Evolutionary conservation across 768 basidiomycete species (phyloP).

Genomic region (Royoungia palumana): DNA sequence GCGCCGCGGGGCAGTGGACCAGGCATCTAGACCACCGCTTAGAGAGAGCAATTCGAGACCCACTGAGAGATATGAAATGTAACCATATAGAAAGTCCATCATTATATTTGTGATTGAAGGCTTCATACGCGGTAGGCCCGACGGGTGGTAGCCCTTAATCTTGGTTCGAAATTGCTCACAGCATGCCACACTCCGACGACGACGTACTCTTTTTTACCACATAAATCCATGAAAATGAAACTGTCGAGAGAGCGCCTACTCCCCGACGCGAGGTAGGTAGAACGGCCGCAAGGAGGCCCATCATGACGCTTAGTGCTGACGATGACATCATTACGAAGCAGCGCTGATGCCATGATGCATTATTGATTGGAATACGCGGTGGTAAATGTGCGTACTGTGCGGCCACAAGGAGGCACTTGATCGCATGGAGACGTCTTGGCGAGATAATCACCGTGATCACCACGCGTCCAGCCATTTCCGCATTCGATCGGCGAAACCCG

Average conservation of each 20-base stretch:
- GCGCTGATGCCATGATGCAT: no score
- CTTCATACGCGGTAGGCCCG: background rate
- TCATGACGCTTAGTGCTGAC: background rate
- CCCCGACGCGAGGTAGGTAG: constrained; percentile 7
- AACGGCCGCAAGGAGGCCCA: constrained; percentile 4
- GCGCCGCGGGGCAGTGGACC: constrained; percentile 14
- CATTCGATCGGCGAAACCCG: constrained; percentile 5
- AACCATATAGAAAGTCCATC: constrained; percentile 1
- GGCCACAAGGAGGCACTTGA: no score
- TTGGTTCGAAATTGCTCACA: constrained; percentile 3
- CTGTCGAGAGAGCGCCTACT: constrained; percentile 1
- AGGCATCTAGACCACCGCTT: constrained; percentile 1
- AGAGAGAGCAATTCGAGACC: constrained; percentile 10
- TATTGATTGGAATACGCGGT: no score
- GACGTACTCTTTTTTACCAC: background rate
- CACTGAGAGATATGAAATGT: constrained; percentile 10
- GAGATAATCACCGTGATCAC: constrained; percentile 28
- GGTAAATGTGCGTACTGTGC: background rate
- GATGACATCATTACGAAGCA: constrained; percentile 4
- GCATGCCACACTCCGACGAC: constrained; percentile 6
- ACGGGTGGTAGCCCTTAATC: background rate
- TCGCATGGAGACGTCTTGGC: background rate
- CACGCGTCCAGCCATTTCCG: constrained; percentile 12
- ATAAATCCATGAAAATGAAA: constrained; percentile 1
- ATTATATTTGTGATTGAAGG: constrained; percentile 5